Conservation (phyloP, 495 filamentous ascomycete genomes). For the Trichocladium antarcticum region DNA sequence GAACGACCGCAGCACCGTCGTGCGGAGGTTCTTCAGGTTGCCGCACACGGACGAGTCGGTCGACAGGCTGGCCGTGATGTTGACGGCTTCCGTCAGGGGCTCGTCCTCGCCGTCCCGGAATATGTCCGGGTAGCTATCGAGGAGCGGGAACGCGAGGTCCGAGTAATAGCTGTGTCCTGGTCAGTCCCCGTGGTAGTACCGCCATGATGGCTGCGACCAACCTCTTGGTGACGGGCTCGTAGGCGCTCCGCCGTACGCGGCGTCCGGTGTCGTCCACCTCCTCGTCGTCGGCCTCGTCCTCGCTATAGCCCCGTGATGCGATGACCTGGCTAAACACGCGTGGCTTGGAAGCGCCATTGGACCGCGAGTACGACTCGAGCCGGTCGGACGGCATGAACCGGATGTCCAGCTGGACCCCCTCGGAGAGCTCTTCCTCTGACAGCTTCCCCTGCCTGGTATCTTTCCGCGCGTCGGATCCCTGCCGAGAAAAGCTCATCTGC, state of each 20-base stretch:
- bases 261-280: slow-evolving; percentile 11
- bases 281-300: slow-evolving; percentile 10
- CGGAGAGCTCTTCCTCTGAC: slow-evolving; percentile 12
- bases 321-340: slow-evolving; percentile 26
- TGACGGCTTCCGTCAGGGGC: slow-evolving; percentile 34
- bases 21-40: slow-evolving; percentile 55
- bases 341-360: slow-evolving; percentile 9
- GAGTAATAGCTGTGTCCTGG: slow-evolving; percentile 31
- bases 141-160: slow-evolving; percentile 56
- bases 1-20: slow-evolving; percentile 45
- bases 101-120: slow-evolving; percentile 39
- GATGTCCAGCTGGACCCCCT: slow-evolving; percentile 21
- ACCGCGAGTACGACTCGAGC: slow-evolving; percentile 11
- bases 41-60: slow-evolving; percentile 60
- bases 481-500: slow-evolving; percentile 38
- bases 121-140: slow-evolving; percentile 70
- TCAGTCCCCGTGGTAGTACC: slow-evolving; percentile 1
- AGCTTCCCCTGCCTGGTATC: background rate
- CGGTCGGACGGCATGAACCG: slow-evolving; percentile 20
- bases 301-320: slow-evolving; percentile 11
- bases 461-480: slow-evolving; percentile 7
- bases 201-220: slow-evolving; percentile 1
- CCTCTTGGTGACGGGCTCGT: slow-evolving; percentile 20
- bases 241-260: slow-evolving; percentile 9
- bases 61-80: slow-evolving; percentile 55